Evolutionary conservation across 208 protist species (phyloP).

Genomic region (Leptomonas pyrrhocoris): DNA sequence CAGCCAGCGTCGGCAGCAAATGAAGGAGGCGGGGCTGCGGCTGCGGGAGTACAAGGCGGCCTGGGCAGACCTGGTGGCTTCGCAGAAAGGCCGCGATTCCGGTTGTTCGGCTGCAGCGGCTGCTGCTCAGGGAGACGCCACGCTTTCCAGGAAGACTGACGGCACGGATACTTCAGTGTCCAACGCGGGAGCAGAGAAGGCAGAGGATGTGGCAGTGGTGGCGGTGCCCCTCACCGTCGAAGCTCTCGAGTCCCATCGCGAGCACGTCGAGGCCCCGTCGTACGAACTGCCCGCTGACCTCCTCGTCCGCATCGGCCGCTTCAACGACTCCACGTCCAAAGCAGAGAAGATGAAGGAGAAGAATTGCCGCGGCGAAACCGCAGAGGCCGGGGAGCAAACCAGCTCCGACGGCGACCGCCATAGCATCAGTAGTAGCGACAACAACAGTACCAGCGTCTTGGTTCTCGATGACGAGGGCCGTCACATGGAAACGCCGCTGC

Average conservation of each 20-base stretch:
- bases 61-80: conserved; percentile 7
- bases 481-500: neutral
- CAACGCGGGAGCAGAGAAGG: neutral
- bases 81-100: neutral
- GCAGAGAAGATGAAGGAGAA: neutral
- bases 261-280: conserved; percentile 1
- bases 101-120: neutral
- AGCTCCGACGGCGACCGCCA: too few relatives aligned
- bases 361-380: neutral
- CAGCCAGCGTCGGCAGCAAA: conserved; percentile 4
- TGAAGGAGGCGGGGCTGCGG: neutral
- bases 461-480: neutral
- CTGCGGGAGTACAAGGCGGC: conserved; percentile 15
- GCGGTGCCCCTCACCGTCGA: conserved; percentile 1
- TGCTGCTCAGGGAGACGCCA: neutral
- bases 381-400: too few relatives aligned
- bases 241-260: conserved; percentile 1
- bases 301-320: neutral
- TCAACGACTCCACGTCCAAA: neutral
- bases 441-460: neutral
- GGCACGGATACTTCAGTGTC: neutral
- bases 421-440: neutral
- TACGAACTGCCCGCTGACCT: conserved; percentile 5
- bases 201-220: neutral
- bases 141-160: neutral